Evolutionary conservation across 1,139 yeast species (phyloP), one percentile per base, ranked within the genome.

Genomic region (Pichia cactophila): DNA sequence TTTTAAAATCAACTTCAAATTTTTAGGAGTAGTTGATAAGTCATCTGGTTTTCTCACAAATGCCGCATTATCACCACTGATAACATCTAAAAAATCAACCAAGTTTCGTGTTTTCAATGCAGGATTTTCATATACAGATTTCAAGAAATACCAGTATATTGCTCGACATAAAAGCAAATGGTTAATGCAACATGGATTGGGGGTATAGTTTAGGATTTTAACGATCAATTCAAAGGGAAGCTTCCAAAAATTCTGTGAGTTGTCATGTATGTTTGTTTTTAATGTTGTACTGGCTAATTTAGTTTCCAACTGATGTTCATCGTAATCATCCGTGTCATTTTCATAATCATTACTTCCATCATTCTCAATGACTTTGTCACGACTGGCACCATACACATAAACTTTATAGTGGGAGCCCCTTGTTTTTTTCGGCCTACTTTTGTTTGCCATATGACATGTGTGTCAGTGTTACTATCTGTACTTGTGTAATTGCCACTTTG

Each of bases 371-470:
- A 8, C 2, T 26, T 40, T 26, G 2, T 40, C 42, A 26, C 16
- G 6, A 17, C 16, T 51, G 28, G 46, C 73, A 39, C 84, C 82
- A 56, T 86, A 88, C 16, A 83, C 86, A 65, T 84, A 85, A 68
- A 83, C 77, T 69, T 81, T 75, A 67, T 86, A 88, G 41, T 42
- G 92, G 86, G 59, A 84, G 81, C 64, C 83, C 44, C 67, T 81
- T 50, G 76, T 72, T 73, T 88, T 83, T 72, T 85, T 85, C 16
- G 96, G 89, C 65, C 96, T 75, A 62, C 90, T 69, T 68, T 88
- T 88, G 67, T 88, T 88, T 44, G 89, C 95, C 80, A 88, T 88
- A n/a, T 38, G 41, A 16, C 41, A 38, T 38, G 28, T 17, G 28
- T 38, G 14, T 16, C 16, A 6, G 20, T 10, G 38, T 9, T 9